Percentiles rank a stretch among this genome's conserved stretches.
Conservation (phyloP, 1,139 yeast genomes). For the Yamadazyma triangularis region DNA sequence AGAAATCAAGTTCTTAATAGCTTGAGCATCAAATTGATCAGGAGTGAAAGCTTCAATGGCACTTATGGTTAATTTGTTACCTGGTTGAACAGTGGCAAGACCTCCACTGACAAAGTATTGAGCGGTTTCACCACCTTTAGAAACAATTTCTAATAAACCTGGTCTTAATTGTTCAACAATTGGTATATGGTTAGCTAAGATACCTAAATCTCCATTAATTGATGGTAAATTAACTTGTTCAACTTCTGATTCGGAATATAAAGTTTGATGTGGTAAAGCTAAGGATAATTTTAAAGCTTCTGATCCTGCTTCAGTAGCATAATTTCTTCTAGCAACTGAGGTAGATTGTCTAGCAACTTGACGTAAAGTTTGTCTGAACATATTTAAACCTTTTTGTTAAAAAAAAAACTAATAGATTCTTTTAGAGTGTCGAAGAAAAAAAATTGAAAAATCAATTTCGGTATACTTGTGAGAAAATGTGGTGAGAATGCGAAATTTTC, state of each 20-base stretch:
- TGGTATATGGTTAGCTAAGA: conserved; percentile 97
- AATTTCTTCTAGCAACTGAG: conserved; percentile 67
- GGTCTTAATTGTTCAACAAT: conserved; percentile 95
- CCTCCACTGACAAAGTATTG: conserved; percentile 96
- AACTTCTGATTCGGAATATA: conserved; percentile 47
- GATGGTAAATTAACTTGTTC: conserved; percentile 97
- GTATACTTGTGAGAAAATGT: neutral
- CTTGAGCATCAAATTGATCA: conserved; percentile 79
- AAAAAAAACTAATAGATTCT: neutral
- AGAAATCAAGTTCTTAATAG: conserved; percentile 75
- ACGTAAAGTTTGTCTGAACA: conserved; percentile 70
- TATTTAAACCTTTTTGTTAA: conserved; percentile 20
- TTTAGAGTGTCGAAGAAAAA: neutral
- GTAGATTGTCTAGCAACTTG: conserved; percentile 63
- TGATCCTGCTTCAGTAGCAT: conserved; percentile 80
- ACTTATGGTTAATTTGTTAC: conserved; percentile 83
- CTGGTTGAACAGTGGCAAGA: conserved; percentile 95
- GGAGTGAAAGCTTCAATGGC: conserved; percentile 96
- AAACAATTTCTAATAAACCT: conserved; percentile 90
- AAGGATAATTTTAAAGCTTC: conserved; percentile 84
- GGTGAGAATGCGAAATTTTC: conserved; percentile 11
- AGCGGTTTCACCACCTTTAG: conserved; percentile 66
- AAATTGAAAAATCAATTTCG: neutral
- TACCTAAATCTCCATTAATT: conserved; percentile 94
- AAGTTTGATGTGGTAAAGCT: conserved; percentile 82